Base-by-base conservation (phyloP, 2,329 filamentous ascomycete species). In the Fusarium agapanthi region DNA sequence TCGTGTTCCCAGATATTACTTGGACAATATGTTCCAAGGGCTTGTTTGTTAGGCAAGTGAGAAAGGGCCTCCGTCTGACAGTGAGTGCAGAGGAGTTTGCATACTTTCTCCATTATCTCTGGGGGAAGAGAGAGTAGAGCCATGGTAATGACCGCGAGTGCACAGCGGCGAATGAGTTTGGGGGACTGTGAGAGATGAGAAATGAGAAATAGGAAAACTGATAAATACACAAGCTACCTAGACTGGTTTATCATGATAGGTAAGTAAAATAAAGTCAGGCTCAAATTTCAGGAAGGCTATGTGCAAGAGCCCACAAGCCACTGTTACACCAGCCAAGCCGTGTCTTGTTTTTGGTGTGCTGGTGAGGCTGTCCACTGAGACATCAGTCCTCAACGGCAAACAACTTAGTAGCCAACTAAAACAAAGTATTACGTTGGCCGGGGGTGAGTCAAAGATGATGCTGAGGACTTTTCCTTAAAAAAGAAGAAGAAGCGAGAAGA, bases 61-160 rank as follows among this genome's bases (percentile, higher is more conserved):
- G 10, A 51, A 2, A 35, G 7, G 7, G 18, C 7, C n/a, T 22
- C 2, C 1, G 2, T 26, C 14, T 37, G 48, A 9, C 48, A 51
- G n/a, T 51, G 18, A 6, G 0, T 12, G 4, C 48, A 51, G 2
- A 51, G 2, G 0, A 12, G 0, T 20, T 22, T 11, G 7, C 32
- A 51, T 1, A 51, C 1, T 16, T 22, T 12, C 0, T 26, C 48
- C 8, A 51, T 1, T 3, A 51, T 35, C 18, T 51, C 48, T 2
- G 48, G 32, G 1, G 48, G 48, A 6, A 51, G 18, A 15, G 32
- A 51, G 14, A 51, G 48, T 0, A 51, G n/a, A 22, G 3, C 0
- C 48, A 51, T 37, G 32, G n/a, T 22, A 32, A 9, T 37, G 32
- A 6, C 13, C 12, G 16, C 0, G 9, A 51, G 8, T n/a, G n/a